Base-by-base conservation (phyloP, 768 basidiomycete species). In the Tremella yokohamensis region DNA sequence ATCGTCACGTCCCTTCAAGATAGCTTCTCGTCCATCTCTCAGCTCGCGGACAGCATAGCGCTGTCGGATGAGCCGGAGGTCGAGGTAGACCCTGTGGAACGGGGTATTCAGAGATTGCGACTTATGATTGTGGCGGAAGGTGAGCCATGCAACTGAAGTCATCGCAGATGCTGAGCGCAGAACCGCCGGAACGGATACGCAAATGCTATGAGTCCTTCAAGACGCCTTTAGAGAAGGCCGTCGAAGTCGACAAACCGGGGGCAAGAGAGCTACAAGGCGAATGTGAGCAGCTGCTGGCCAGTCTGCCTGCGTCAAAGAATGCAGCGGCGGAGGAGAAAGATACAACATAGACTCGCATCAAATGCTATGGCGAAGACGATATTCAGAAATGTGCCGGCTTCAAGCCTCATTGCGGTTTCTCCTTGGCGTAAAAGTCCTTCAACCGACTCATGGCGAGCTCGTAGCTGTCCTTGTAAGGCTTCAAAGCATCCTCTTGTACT, bases 401-500 rank as follows among this genome's bases (percentile, higher is more conserved):
- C 16, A 24, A 48, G 40, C 40, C 42, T 45, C 42, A 45, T 45
- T 45, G n/a, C 18, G 37, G 18, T 16, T 26, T 45, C 24, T 45
- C 61, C 49, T 60, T 62, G 6, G 62, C 57, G 51, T 60, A 73
- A 45, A 57, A 54, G 20, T 64, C 64, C 37, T 65, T 70, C 20
- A 73, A 54, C 26, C 72, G 54, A 11, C 49, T 52, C 56, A 73
- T 60, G 2, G 69, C 72, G 44, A 89, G 89, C 79, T 87, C 85
- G 72, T 96, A 96, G 56, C 80, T 78, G 44, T 81, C 77, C 48
- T 78, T 69, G 29, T 90, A 78, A 13, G 80, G 75, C 16, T 78
- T 81, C 3, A 88, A 75, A 20, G 87, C 86, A 52, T 81, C 81
- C 48, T 85, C 85, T 39, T 79, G 74, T 1, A 92, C 80, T 61